phyloP scores from a whole-genome alignment of 1,284 basidiomycete genomes.

The Cryptococcus sp. region DNA sequence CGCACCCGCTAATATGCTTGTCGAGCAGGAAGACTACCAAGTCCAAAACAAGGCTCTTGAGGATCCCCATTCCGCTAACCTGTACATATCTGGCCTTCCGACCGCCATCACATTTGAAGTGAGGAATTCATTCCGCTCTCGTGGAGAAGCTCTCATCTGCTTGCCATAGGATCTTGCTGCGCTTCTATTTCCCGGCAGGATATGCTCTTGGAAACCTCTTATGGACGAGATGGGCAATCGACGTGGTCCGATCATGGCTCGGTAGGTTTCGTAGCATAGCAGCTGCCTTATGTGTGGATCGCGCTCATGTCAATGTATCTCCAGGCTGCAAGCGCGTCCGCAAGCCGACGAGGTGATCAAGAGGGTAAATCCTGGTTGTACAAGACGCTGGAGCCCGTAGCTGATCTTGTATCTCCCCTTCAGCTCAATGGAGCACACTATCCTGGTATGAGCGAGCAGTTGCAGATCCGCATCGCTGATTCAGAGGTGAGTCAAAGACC shows the following conservation, averaged over 20 bases:
- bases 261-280: conserved; percentile 21
- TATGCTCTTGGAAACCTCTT: conserved; percentile 38
- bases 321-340: conserved; percentile 31
- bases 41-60: conserved; percentile 41
- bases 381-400: too few species aligned
- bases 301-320: background rate
- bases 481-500: conserved; percentile 33
- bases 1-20: background rate
- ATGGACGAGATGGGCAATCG: conserved; percentile 34
- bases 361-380: conserved; percentile 19
- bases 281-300: background rate
- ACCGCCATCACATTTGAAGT: conserved; percentile 30
- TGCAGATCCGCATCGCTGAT: conserved; percentile 45
- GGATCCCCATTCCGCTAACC: conserved; percentile 42
- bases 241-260: conserved; percentile 39
- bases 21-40: conserved; percentile 38
- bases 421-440: conserved; percentile 35
- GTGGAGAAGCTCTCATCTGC: background rate
- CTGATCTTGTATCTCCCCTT: background rate
- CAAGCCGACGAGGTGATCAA: conserved; percentile 42
- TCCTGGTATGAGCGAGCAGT: conserved; percentile 26
- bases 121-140: conserved; percentile 5
- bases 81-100: conserved; percentile 45
- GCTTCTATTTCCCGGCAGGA: conserved; percentile 28
- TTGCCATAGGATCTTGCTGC: conserved; percentile 28